phyloP scores from a whole-genome alignment of 2,329 filamentous ascomycete species.

The Neobulgaria alba region DNA sequence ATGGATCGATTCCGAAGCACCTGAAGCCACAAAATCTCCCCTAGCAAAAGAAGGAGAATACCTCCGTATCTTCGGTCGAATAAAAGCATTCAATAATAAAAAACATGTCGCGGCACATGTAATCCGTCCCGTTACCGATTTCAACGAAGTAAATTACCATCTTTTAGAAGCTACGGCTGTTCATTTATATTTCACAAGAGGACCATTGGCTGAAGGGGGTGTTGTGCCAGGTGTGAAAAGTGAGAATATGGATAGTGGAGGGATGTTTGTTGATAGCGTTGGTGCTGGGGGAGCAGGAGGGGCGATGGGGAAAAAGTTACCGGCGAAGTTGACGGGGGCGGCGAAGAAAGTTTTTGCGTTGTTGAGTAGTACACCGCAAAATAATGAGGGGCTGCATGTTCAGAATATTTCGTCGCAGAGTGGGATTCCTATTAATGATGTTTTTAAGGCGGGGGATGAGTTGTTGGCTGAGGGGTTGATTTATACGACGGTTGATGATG shows the following conservation, averaged over 20 bases:
- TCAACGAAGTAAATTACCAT: conserved; percentile 91
- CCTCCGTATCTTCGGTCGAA: conserved; percentile 75
- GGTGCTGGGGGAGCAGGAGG: conserved; percentile 10
- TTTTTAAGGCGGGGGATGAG: conserved; percentile 73
- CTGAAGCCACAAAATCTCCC: conserved; percentile 35
- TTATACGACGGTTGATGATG: conserved; percentile 86
- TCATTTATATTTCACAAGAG: conserved; percentile 74
- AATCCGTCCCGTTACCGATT: conserved; percentile 71
- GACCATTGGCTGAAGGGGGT: conserved; percentile 38
- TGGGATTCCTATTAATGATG: conserved; percentile 59
- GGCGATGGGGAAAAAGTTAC: conserved; percentile 22
- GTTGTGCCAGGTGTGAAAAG: conserved; percentile 24
- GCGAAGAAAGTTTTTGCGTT: conserved; percentile 66
- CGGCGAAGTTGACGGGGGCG: conserved; percentile 38
- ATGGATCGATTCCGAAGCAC: conserved; percentile 51
- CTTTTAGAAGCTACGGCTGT: conserved; percentile 82
- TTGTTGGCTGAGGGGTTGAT: conserved; percentile 65
- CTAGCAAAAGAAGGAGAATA: conserved; percentile 63
- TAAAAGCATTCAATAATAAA: conserved; percentile 80
- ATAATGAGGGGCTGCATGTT: conserved; percentile 76
- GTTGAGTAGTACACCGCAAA: conserved; percentile 58
- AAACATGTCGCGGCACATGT: conserved; percentile 72
- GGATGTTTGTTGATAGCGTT: conserved; percentile 30
- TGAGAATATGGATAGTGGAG: conserved; percentile 29
- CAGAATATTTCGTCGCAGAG: conserved; percentile 63